Base-by-base conservation (phyloP, 1,284 basidiomycete genomes). In the Leccinum pallidistipes region DNA sequence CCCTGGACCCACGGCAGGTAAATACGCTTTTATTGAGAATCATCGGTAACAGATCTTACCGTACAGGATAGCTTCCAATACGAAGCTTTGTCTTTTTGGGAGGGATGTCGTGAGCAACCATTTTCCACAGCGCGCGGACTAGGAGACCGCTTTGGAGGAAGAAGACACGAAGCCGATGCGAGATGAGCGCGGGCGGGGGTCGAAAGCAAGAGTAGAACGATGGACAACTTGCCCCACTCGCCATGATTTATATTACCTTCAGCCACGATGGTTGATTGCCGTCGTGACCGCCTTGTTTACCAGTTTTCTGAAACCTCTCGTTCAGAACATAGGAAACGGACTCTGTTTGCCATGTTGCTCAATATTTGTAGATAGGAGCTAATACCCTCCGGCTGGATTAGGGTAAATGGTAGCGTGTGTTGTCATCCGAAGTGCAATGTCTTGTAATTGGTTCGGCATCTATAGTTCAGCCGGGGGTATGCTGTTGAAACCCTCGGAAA, bases 21-120 rank as follows among this genome's bases (percentile, higher is more conserved):
- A 60, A 51, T 8, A 49, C 36, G 5, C 7, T 54, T 56, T 24
- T 18, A 1, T 32, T 12, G n/a, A 2, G 11, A 51, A 18, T 2
- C 4, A 31, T 57, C 10, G 24, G 7, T 12, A 27, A 14, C 7
- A 9, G 10, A 1, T 36, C 56, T 64, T 58, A 71, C 71, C 69
- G 55, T 71, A 69, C 40, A 71, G 49, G 11, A 69, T 18, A 0
- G 59, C 58, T 55, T 71, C 69, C 51, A 71, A 36, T 11, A 70
- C 0, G 12, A 60, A 71, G 55, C 32, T 62, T 68, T 50, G 66
- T 71, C 53, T 68, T 56, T 43, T 65, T 70, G 45, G 68, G 36
- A 6, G 66, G 18, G 11, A 53, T 53, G 6, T 31, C 51, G 4
- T 32, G 27, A n/a, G 9, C 29, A 31, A 11, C 11, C n/a, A 32